Evolutionary conservation across 768 basidiomycete species (phyloP).

Genomic region (Gautieria morchelliformis): DNA sequence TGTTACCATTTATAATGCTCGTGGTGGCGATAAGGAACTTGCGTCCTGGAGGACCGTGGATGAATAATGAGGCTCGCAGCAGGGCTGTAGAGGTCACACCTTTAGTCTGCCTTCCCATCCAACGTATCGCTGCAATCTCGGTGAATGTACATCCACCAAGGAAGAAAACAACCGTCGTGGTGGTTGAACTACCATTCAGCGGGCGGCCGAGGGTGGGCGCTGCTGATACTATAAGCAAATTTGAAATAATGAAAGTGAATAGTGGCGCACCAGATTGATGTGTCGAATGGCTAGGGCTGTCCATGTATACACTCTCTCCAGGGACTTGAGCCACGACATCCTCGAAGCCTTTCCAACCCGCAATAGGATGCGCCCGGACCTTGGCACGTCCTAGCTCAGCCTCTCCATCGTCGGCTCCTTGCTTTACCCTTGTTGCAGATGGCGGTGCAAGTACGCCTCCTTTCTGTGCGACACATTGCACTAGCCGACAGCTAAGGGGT

Average conservation of each 20-base stretch:
- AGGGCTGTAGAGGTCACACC: constrained; percentile 33
- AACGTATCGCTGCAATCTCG: constrained; percentile 90
- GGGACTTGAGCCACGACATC: constrained; percentile 76
- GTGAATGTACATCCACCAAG: constrained; percentile 96
- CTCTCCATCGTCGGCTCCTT: neutral
- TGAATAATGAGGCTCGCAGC: neutral
- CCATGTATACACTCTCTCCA: constrained; percentile 77
- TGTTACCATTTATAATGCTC: constrained; percentile 69
- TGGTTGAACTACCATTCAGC: constrained; percentile 22
- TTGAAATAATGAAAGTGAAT: neutral
- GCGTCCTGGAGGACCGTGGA: constrained; percentile 45
- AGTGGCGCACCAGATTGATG: neutral
- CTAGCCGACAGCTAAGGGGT: constrained; percentile 81
- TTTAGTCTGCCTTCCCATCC: constrained; percentile 79
- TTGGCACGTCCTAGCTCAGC: constrained; percentile 35
- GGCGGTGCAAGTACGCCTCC: constrained; percentile 55
- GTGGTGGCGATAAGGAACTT: constrained; percentile 88
- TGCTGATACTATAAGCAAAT: neutral
- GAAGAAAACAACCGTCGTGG: constrained; percentile 91
- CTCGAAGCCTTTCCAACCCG: constrained; percentile 97
- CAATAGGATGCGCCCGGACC: constrained; percentile 81
- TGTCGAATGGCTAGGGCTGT: neutral
- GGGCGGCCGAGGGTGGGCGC: neutral
- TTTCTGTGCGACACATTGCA: constrained; percentile 91
- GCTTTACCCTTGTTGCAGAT: constrained; percentile 12